A percentile compares a stretch with the other conserved stretches of the same genome.
These are phyloP conservation scores for Kalmanozyma brasiliensis DNA, from an alignment of 1,284 basidiomycete species.

Conservation along the genomic window DNA sequence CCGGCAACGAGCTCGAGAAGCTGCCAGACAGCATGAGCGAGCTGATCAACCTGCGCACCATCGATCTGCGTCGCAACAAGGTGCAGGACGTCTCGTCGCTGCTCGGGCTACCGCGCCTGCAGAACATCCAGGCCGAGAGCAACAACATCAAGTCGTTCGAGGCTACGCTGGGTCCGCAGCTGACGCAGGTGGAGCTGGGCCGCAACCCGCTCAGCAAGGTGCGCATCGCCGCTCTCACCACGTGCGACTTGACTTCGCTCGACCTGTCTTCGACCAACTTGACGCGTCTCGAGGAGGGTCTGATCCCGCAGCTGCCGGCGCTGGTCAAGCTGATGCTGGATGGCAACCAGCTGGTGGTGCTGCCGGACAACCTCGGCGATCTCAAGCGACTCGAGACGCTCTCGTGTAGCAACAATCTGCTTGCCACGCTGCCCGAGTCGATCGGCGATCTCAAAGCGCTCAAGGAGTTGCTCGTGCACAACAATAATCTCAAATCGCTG, in stretches of 20 bases:
- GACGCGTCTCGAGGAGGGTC: conserved; percentile 78
- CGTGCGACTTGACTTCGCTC: conserved; percentile 80
- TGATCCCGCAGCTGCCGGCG: conserved; percentile 57
- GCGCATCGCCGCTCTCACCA: conserved; percentile 65
- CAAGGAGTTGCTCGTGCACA: conserved; percentile 84
- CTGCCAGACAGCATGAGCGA: conserved; percentile 57
- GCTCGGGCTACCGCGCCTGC: conserved; percentile 56
- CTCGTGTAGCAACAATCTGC: conserved; percentile 88
- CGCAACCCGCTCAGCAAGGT: conserved; percentile 65
- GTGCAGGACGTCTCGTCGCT: conserved; percentile 59
- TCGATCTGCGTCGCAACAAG: conserved; percentile 63
- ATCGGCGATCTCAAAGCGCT: conserved; percentile 83
- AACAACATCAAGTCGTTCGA: conserved; percentile 64
- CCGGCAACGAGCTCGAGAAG: conserved; percentile 59
- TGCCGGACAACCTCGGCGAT: conserved; percentile 83
- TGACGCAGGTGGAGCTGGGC: conserved; percentile 56
- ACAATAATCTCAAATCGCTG: conserved; percentile 85
- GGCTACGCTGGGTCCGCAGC: conserved; percentile 42
- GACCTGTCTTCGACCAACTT: conserved; percentile 92
- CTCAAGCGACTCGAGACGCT: conserved; percentile 79
- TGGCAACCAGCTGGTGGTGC: conserved; percentile 78
- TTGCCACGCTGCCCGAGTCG: conserved; percentile 80
- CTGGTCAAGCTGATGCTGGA: conserved; percentile 61
- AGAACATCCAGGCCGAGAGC: conserved; percentile 59
- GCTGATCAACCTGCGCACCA: conserved; percentile 54